A percentile compares a stretch with the other conserved stretches of the same genome.
These are phyloP conservation scores for Phyllosticta ampelicida DNA, from an alignment of 2,329 filamentous ascomycete species.

Conservation along the genomic window DNA sequence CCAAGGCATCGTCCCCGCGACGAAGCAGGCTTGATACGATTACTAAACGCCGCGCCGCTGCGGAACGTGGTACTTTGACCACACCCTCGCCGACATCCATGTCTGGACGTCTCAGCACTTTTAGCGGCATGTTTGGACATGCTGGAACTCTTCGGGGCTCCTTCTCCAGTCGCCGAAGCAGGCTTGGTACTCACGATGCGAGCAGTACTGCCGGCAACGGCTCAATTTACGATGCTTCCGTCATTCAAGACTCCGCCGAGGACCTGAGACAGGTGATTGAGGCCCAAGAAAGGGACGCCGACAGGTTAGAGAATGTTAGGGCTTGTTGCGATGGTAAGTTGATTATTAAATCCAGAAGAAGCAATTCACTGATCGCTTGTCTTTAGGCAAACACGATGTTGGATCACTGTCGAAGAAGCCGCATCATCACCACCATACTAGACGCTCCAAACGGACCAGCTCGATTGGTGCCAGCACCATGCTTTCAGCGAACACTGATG, in stretches of 20 bases:
- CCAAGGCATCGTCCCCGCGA: slow-evolving; percentile 26
- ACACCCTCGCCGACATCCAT: slow-evolving; percentile 31
- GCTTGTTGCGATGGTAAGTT: slow-evolving; percentile 78
- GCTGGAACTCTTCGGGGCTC: slow-evolving; percentile 35
- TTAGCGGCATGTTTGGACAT: slow-evolving; percentile 38
- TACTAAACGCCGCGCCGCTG: slow-evolving; percentile 5
- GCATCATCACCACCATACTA: slow-evolving; percentile 14
- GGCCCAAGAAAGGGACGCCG: slow-evolving; percentile 61
- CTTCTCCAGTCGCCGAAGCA: slow-evolving; percentile 38
- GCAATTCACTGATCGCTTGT: slow-evolving; percentile 3
- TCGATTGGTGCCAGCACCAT: slow-evolving; percentile 4
- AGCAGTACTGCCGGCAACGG: background rate
- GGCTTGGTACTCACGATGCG: slow-evolving; percentile 24
- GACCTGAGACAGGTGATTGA: slow-evolving; percentile 73
- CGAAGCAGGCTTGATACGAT: slow-evolving; percentile 29
- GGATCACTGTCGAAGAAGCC: slow-evolving; percentile 32
- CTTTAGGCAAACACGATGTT: slow-evolving; percentile 41
- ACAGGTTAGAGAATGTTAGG: slow-evolving; percentile 84
- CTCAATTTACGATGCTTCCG: slow-evolving; percentile 41
- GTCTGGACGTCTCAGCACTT: slow-evolving; percentile 33
- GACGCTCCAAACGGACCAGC: slow-evolving; percentile 5
- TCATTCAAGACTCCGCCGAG: slow-evolving; percentile 62
- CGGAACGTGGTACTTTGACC: slow-evolving; percentile 3
- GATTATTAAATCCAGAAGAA: background rate
- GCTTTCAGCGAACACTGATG: slow-evolving; percentile 2